Conservation (phyloP, 2,329 filamentous ascomycete genomes). For the Paecilomyces formosus region DNA sequence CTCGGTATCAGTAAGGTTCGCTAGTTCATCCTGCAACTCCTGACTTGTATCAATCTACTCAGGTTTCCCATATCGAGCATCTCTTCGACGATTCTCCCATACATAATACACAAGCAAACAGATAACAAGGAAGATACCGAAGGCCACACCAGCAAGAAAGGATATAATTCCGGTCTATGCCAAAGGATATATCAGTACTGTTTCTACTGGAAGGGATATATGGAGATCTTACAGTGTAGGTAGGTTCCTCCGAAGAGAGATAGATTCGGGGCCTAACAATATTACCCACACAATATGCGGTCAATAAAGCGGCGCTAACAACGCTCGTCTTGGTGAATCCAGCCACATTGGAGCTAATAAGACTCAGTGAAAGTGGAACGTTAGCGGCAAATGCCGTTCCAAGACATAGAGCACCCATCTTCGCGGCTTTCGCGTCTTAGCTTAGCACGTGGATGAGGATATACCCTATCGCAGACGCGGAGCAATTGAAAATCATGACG, state of each 20-base stretch:
- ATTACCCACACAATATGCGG: slow-evolving; percentile 37
- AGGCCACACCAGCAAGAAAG: background rate
- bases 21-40: background rate
- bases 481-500: background rate
- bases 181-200: background rate
- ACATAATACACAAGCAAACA: background rate
- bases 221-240: slow-evolving; percentile 14
- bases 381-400: slow-evolving; percentile 29
- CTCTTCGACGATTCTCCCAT: background rate
- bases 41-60: background rate
- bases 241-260: slow-evolving; percentile 31
- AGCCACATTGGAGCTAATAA: slow-evolving; percentile 40
- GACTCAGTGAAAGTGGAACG: slow-evolving; percentile 31
- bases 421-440: slow-evolving; percentile 5
- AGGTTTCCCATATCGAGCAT: background rate
- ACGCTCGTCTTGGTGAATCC: slow-evolving; percentile 45
- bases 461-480: background rate
- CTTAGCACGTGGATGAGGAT: background rate
- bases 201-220: background rate
- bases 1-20: background rate
- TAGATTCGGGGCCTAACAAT: slow-evolving; percentile 41
- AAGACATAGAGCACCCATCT: slow-evolving; percentile 14
- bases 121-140: background rate
- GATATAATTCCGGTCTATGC: background rate
- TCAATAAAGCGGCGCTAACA: slow-evolving; percentile 37